Base-by-base conservation (phyloP, 2,329 filamentous ascomycete genomes). In the Ophiostoma novo-ulmi region DNA sequence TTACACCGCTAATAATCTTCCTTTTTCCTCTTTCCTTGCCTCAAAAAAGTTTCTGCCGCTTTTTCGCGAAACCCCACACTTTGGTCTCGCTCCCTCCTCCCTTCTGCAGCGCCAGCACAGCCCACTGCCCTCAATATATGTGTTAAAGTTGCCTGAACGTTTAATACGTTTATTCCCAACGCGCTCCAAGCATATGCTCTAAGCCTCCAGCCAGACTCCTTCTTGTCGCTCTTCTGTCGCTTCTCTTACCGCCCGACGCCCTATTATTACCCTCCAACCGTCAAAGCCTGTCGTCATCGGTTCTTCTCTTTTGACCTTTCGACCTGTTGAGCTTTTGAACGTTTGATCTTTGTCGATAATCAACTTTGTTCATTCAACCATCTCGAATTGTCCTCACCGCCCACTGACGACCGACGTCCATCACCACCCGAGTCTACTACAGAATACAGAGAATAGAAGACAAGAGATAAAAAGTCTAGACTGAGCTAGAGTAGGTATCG, bases 291-390 rank as follows among this genome's bases (percentile, higher is more conserved):
- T 69, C 38, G 35, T 66, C 38, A 38, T 35, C 41, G 41, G 35
- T 68, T 52, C 61, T 66, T n/a, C 6, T 41, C n/a, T 68, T 55
- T 44, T 22, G 52, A 58, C 22, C 20, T 52, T 48, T 44, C 44
- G 41, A 68, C 7, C 41, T 35, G 20, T 52, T 35, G 55, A 7
- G 4, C 26, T 17, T 31, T 61, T 31, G 5, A 26, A 35, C 26
- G 10, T 14, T 31, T 14, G 52, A 26, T n/a, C 44, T 5, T 48
- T 48, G 44, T 7, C 44, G 20, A 17, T 11, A 10, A 14, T 6
- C 14, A 14, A 48, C 14, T 48, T 17, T 17, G 20, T 26, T 26
- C 26, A 26, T 26, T 17, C 41, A 48, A 20, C 44, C 17, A 48
- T n/a, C 44, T 8, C 17, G 6, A n/a, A 17, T 8, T 20, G 38